phyloP scores from a whole-genome alignment of 805 yeast species.

The Trichomonascus vanleenenianus region DNA sequence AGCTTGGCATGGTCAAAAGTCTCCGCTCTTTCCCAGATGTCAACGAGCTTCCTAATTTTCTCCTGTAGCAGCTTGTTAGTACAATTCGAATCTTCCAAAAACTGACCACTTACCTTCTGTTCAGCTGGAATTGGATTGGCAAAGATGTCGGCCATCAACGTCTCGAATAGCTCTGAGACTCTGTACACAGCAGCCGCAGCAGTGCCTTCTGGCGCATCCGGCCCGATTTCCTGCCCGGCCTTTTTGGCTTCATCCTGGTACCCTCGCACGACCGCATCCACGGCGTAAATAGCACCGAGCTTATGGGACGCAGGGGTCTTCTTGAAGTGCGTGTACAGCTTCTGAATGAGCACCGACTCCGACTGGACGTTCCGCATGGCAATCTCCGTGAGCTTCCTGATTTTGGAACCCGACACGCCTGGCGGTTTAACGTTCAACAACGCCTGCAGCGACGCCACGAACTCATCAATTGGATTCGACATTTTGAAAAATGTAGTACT shows the following conservation, averaged over 20 bases:
- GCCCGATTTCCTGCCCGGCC: conserved; percentile 39
- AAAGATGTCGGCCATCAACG: conserved; percentile 50
- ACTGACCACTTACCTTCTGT: conserved; percentile 32
- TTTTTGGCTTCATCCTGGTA: conserved; percentile 68
- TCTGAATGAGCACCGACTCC: conserved; percentile 50
- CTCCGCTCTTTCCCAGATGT: conserved; percentile 84
- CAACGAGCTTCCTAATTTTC: conserved; percentile 76
- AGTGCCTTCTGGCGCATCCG: conserved; percentile 57
- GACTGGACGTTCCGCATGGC: conserved; percentile 59
- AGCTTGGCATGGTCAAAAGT: conserved; percentile 61
- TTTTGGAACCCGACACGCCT: conserved; percentile 94
- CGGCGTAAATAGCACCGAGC: conserved; percentile 82
- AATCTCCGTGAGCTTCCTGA: conserved; percentile 71
- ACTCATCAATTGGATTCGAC: conserved; percentile 13
- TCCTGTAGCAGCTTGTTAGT: conserved; percentile 32
- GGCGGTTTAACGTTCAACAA: conserved; percentile 42
- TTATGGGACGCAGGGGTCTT: conserved; percentile 73
- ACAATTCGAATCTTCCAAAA: background rate
- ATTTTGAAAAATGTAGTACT: no score
- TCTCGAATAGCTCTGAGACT: conserved; percentile 56
- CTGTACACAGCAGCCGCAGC: conserved; percentile 64
- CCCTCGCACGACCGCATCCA: conserved; percentile 87
- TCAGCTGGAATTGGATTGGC: conserved; percentile 39
- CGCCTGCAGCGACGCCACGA: conserved; percentile 20
- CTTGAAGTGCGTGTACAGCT: conserved; percentile 59